Base-by-base conservation (phyloP, 2,329 filamentous ascomycete genomes). In the Epichloe sibirici region DNA sequence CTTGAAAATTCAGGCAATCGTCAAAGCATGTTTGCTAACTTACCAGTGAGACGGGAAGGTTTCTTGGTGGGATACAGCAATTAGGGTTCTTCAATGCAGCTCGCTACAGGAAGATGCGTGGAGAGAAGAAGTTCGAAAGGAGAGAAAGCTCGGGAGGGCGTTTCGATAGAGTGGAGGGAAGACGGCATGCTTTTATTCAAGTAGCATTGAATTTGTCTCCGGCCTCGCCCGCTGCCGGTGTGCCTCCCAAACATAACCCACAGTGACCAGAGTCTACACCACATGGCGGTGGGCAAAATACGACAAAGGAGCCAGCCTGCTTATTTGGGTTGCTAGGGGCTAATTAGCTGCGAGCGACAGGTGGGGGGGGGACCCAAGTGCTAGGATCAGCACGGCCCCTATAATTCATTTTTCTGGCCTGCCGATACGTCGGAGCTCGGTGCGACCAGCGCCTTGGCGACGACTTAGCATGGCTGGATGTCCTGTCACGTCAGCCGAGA, bases 21-120 rank as follows among this genome's bases (percentile, higher is more conserved):
- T 39, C 45, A 21, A 15, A 21, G 40, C 53, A 53, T 54, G 46
- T 17, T 28, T 13, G 49, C 37, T 49, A 48, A 65, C 62, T 63
- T 63, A 64, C 62, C 62, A 60, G 56, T 49, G 47, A 55, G 43
- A 48, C 48, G 48, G 12, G 48, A 47, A 53, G 53, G 48, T 56
- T 55, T 54, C 57, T 57, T 55, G 53, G 43, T 48, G 55, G 53
- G 51, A 58, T 55, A 60, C 54, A 54, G 45, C 52, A 51, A 56
- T 57, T 51, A 17, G 12, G 13, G 55, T 55, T 59, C 56, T 58
- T 63, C 56, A 58, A 59, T 58, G 55, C 55, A 55, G 59, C 60
- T 65, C 57, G 58, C 60, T 63, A 56, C 59, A 62, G 56, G 57
- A 50, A 55, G 56, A 56, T 57, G 57, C 49, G 55, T 53, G 58